Evolutionary conservation across 495 filamentous ascomycete genomes (phyloP).

Genomic region (Platismatia glauca): DNA sequence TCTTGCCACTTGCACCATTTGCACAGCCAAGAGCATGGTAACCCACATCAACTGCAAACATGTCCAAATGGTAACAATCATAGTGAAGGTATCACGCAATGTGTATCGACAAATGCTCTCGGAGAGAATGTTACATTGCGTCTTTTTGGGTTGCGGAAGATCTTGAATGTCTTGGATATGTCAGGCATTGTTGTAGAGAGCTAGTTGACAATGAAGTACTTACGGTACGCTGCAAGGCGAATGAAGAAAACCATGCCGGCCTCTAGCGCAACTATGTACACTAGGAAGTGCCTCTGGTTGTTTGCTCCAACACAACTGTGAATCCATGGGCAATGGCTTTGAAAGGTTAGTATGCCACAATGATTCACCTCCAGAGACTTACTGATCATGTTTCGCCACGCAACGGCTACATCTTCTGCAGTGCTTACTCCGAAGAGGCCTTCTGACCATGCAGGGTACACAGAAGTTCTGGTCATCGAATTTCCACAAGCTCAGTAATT

Average conservation of each 20-base stretch:
- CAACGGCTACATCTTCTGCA: conserved; percentile 85
- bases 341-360: conserved; percentile 33
- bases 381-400: conserved; percentile 96
- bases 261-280: conserved; percentile 73
- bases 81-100: conserved; percentile 72
- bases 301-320: conserved; percentile 92
- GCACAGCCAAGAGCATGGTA: conserved; percentile 86
- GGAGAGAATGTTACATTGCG: conserved; percentile 67
- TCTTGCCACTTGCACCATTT: conserved; percentile 80
- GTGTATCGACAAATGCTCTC: conserved; percentile 62
- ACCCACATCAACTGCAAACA: conserved; percentile 84
- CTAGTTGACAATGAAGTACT: conserved; percentile 22
- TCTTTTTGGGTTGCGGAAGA: conserved; percentile 37
- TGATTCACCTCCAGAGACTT: conserved; percentile 30
- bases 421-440: conserved; percentile 88
- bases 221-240: conserved; percentile 44
- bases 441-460: conserved; percentile 83
- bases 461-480: conserved; percentile 95
- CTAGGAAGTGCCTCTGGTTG: conserved; percentile 89
- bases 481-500: conserved; percentile 72
- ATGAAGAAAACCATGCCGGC: conserved; percentile 61
- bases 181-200: conserved; percentile 12
- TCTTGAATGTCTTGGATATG: conserved; percentile 33
- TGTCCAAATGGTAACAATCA: conserved; percentile 69
- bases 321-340: conserved; percentile 94